These are phyloP conservation scores for Cajanus cajan DNA, from an alignment of 306 rosid genomes.

Conservation along the genomic window DNA sequence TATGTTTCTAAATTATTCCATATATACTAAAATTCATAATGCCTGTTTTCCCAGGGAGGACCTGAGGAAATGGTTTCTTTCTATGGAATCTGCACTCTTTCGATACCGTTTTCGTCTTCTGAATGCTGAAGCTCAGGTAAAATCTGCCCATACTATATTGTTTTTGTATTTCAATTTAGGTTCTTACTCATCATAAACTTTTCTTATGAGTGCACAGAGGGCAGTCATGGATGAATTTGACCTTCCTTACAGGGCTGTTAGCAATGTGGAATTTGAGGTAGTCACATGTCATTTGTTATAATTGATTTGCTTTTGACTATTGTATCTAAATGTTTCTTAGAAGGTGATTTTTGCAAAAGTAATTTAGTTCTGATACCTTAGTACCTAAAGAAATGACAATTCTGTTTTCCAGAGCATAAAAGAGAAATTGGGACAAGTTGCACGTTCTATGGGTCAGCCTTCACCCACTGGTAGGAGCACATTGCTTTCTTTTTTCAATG, in stretches of 20 bases:
- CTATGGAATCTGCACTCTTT: constrained; percentile 79
- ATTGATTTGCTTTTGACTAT: neutral
- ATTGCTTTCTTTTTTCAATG: neutral
- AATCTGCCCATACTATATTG: constrained; percentile 1
- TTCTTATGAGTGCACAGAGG: constrained; percentile 56
- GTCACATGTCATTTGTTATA: constrained; percentile 27
- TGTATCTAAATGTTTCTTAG: constrained; percentile 5
- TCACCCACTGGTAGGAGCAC: constrained; percentile 54
- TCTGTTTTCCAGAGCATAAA: constrained; percentile 53
- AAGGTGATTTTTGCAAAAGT: constrained; percentile 3
- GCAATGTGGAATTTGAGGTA: constrained; percentile 76
- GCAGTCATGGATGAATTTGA: constrained; percentile 65
- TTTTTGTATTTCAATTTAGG: constrained; percentile 16
- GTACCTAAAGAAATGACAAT: neutral
- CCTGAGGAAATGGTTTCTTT: constrained; percentile 92
- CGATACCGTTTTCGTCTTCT: constrained; percentile 59
- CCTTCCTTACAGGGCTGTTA: constrained; percentile 67
- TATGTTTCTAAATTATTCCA: neutral
- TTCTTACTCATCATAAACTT: constrained; percentile 17
- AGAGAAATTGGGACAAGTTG: constrained; percentile 74
- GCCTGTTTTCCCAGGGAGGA: constrained; percentile 62
- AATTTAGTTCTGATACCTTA: neutral
- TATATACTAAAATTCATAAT: neutral
- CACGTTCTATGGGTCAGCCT: constrained; percentile 60
- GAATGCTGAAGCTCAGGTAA: constrained; percentile 74